phyloP scores from a whole-genome alignment of 169 alveolate genomes.

The Plasmodium gallinaceum region DNA sequence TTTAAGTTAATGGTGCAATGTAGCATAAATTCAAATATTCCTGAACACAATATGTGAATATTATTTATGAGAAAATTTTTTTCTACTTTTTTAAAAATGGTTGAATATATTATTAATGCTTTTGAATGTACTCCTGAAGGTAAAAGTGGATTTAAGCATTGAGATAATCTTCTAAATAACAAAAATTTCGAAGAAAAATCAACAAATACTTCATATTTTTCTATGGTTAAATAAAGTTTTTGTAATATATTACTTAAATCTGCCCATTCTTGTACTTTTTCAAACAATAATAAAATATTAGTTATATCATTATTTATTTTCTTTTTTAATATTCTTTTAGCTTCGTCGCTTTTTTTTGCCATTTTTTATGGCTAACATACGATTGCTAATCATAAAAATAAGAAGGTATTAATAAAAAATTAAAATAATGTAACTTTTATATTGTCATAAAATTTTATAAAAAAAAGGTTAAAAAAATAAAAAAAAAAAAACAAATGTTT shows the following conservation, averaged over 20 bases:
- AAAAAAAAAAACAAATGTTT: background rate
- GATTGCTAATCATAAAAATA: background rate
- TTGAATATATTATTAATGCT: conserved; percentile 92
- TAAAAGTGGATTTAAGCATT: conserved; percentile 92
- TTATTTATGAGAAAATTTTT: conserved; percentile 88
- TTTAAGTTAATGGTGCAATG: conserved; percentile 91
- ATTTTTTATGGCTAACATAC: background rate
- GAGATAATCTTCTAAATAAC: conserved; percentile 92
- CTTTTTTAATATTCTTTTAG: conserved; percentile 67
- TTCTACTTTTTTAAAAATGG: conserved; percentile 90
- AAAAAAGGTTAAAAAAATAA: background rate
- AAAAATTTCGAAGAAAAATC: conserved; percentile 89
- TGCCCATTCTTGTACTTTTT: conserved; percentile 95
- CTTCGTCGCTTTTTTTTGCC: conserved; percentile 43
- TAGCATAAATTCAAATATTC: conserved; percentile 93
- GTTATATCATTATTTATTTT: conserved; percentile 79
- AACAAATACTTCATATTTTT: conserved; percentile 81
- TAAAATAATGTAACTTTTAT: background rate
- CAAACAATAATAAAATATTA: conserved; percentile 89
- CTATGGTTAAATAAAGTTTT: conserved; percentile 87
- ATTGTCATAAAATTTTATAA: background rate
- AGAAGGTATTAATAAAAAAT: background rate
- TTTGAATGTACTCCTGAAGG: conserved; percentile 94
- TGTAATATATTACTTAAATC: conserved; percentile 92
- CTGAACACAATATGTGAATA: conserved; percentile 92